Conservation (phyloP, 179 eudicot genomes). For the Silene noctiflora region DNA sequence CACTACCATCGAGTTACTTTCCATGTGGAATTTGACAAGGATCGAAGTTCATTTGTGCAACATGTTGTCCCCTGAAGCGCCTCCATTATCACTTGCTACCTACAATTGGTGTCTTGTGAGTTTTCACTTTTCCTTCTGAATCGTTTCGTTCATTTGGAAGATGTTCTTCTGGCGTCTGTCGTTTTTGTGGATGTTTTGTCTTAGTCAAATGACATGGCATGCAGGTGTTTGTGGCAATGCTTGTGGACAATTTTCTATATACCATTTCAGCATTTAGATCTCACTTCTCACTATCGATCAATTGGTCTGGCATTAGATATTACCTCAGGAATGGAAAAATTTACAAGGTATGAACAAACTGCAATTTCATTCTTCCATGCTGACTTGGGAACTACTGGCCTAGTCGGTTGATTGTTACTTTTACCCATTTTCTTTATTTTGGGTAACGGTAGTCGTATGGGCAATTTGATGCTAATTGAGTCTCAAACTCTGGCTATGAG, state of each 20-base stretch:
- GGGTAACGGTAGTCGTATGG: background rate
- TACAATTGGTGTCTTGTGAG: slow-evolving; percentile 97
- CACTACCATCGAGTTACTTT: slow-evolving; percentile 74
- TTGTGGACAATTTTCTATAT: slow-evolving; percentile 87
- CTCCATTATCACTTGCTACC: slow-evolving; percentile 76
- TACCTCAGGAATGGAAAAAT: slow-evolving; percentile 86
- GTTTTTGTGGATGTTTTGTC: background rate
- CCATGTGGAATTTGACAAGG: slow-evolving; percentile 98
- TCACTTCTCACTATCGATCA: slow-evolving; percentile 75
- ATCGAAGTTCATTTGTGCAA: slow-evolving; percentile 89
- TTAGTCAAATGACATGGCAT: slow-evolving; percentile 24
- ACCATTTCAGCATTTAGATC: slow-evolving; percentile 82
- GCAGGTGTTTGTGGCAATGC: slow-evolving; percentile 93
- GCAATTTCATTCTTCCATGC: background rate
- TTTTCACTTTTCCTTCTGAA: slow-evolving; percentile 11
- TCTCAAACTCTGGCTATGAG: no score
- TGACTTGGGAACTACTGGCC: no score
- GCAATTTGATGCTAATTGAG: background rate
- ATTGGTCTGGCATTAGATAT: slow-evolving; percentile 93
- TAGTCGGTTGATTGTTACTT: no score
- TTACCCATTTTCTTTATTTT: no score
- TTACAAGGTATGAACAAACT: slow-evolving; percentile 46
- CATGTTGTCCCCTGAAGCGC: slow-evolving; percentile 89
- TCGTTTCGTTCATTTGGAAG: slow-evolving; percentile 4
- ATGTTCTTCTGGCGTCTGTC: background rate